phyloP scores from a whole-genome alignment of 495 filamentous ascomycete species.

The Lepraria neglecta region DNA sequence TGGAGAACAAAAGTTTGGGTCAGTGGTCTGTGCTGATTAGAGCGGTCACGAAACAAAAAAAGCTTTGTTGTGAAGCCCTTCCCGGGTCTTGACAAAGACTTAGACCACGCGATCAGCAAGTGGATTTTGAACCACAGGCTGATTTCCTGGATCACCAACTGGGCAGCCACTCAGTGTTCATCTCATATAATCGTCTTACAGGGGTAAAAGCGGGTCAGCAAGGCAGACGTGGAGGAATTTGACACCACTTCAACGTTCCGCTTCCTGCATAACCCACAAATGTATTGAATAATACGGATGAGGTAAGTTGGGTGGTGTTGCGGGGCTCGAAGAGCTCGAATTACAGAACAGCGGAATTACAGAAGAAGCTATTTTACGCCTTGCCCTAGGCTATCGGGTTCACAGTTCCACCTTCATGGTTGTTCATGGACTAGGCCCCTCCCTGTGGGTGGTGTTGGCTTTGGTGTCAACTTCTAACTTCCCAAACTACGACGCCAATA shows the following conservation, averaged over 20 bases:
- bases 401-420: constrained; percentile 2
- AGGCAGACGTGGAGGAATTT: constrained; percentile 6
- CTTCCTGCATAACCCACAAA: constrained; percentile 4
- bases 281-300: neutral
- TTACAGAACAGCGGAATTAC: constrained; percentile 7
- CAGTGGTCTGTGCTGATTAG: constrained; percentile 8
- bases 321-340: constrained; percentile 1
- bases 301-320: constrained; percentile 4
- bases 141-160: neutral
- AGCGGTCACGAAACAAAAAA: constrained; percentile 2
- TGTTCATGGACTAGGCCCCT: neutral
- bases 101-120: constrained; percentile 24
- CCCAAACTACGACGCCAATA: neutral
- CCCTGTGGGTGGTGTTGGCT: constrained; percentile 10
- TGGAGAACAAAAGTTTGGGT: constrained; percentile 2
- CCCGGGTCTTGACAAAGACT: neutral
- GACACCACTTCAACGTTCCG: constrained; percentile 7
- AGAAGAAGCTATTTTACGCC: neutral
- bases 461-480: constrained; percentile 7
- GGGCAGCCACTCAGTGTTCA: constrained; percentile 1
- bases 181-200: neutral
- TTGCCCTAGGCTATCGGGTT: constrained; percentile 12
- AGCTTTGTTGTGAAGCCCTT: constrained; percentile 4
- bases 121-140: constrained; percentile 11
- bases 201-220: neutral